These are phyloP conservation scores for Pseudogymnoascus destructans DNA, from an alignment of 2,329 filamentous ascomycete species.

Conservation along the genomic window DNA sequence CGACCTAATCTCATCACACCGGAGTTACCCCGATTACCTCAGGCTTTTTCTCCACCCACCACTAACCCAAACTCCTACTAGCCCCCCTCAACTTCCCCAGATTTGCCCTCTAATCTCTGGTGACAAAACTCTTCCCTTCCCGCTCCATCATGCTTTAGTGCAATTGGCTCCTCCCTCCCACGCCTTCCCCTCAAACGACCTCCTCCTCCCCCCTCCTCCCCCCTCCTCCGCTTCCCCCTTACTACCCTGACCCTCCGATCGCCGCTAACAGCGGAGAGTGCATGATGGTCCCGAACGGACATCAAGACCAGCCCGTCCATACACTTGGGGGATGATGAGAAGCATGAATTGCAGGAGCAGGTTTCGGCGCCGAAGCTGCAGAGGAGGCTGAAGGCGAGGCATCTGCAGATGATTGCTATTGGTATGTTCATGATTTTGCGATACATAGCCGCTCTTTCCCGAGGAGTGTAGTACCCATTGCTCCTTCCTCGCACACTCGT, in stretches of 20 bases:
- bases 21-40: not conserved
- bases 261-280: not conserved
- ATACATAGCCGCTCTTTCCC: not conserved
- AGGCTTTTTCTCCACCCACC: not conserved
- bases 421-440: constrained; percentile 23
- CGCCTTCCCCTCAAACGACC: not conserved
- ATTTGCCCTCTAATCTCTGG: not conserved
- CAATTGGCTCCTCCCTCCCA: not conserved
- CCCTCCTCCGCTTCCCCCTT: not conserved
- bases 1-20: not conserved
- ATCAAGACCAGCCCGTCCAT: not conserved
- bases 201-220: not conserved
- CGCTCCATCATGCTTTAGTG: not conserved
- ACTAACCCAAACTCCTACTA: not conserved
- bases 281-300: not conserved
- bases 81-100: not conserved
- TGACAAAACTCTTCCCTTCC: constrained; percentile 4
- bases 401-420: constrained; percentile 57
- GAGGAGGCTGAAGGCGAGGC: constrained; percentile 38
- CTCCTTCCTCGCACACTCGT: not conserved
- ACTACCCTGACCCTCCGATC: not conserved
- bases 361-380: constrained; percentile 15
- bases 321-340: constrained; percentile 18
- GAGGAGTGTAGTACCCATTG: not conserved
- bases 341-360: constrained; percentile 18